Percentiles rank a stretch among this genome's conserved stretches.
These are phyloP conservation scores for Aureobasidium melanogenum DNA, from an alignment of 2,329 filamentous ascomycete genomes.

Conservation along the genomic window DNA sequence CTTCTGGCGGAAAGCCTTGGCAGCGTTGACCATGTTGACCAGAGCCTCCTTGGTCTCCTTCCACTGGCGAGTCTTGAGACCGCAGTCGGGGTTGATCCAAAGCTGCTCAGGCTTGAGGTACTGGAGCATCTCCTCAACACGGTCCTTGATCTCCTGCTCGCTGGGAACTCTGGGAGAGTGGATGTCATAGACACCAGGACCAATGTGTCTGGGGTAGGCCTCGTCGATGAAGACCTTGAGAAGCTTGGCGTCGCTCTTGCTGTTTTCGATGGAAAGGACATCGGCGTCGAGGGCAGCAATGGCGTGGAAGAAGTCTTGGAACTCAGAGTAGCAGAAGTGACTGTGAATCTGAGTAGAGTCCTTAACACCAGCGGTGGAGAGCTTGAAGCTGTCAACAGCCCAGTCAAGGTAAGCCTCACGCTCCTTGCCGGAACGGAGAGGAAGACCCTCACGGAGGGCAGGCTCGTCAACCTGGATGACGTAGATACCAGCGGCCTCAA, in stretches of 20 bases:
- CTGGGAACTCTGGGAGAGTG: constrained; percentile 96
- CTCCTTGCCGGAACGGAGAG: constrained; percentile 86
- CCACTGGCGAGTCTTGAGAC: constrained; percentile 98
- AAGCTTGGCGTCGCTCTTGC: constrained; percentile 99
- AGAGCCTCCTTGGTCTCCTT: constrained; percentile 95
- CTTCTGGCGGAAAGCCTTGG: constrained; percentile 85
- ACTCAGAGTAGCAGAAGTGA: constrained; percentile 99
- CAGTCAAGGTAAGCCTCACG: constrained; percentile 94
- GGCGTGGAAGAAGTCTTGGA: constrained; percentile 99
- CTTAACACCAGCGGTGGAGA: constrained; percentile 84
- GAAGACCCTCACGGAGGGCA: constrained; percentile 97
- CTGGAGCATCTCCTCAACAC: constrained; percentile 95
- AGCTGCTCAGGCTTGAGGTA: constrained; percentile 96
- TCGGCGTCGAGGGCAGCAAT: constrained; percentile 96
- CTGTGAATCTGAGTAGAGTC: constrained; percentile 99
- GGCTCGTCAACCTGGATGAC: constrained; percentile 99
- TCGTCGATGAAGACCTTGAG: constrained; percentile 97
- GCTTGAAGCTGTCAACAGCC: constrained; percentile 97
- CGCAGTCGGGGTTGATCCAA: constrained; percentile 99
- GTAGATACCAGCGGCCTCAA: constrained; percentile 90
- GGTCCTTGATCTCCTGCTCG: constrained; percentile 97
- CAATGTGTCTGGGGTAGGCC: constrained; percentile 95
- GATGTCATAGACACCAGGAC: constrained; percentile 99
- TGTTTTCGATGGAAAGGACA: constrained; percentile 99
- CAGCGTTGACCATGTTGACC: constrained; percentile 94